Evolutionary conservation across 805 yeast genomes (phyloP), one percentile per base, ranked within the genome.

Genomic region (Metschnikowia sp.): DNA sequence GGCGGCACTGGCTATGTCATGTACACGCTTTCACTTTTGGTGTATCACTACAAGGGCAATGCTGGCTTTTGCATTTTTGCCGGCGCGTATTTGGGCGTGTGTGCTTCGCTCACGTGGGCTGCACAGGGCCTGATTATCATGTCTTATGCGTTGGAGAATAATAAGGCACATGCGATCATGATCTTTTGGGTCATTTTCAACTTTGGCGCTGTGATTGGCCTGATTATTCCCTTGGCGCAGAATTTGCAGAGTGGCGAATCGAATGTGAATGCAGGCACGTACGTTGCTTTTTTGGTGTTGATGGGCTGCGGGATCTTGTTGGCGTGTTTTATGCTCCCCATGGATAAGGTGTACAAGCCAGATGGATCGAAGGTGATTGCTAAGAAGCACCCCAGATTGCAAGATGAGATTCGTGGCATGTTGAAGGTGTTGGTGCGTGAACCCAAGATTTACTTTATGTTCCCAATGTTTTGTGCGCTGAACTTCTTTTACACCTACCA

Each of bases 401-500:
- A 65, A 54, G 60, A 68, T 19, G 84, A 80, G 56, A 44, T 79
- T 38, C 48, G 54, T 12, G 78, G 69, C 39, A 66, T 79, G 55
- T 60, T 60, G 51, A 56, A 58, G 37, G 62, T 72, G 41, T 65
- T 77, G 51, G 59, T 55, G 45, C 52, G 51, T 22, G 76, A 75
- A 55, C 78, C 78, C 40, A 68, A 64, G 59, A 75, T 81, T 43
- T 58, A 74, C 40, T 61, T 76, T 26, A 56, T 80, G 60, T 76
- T 82, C 72, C 86, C 86, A 38, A 74, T 79, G 78, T 82, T 81
- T 61, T 76, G 78, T 54, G 73, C 83, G 29, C 78, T 86, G 33
- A 82, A 82, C 68, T 82, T 82, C 82, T 82, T 80, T 68, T 80
- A 80, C 70, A 78, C 85, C 39, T 82, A 82, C 63, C 84, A 82